Base-by-base conservation (phyloP, 164 flowering plant genomes). In the Vitis vinifera region DNA sequence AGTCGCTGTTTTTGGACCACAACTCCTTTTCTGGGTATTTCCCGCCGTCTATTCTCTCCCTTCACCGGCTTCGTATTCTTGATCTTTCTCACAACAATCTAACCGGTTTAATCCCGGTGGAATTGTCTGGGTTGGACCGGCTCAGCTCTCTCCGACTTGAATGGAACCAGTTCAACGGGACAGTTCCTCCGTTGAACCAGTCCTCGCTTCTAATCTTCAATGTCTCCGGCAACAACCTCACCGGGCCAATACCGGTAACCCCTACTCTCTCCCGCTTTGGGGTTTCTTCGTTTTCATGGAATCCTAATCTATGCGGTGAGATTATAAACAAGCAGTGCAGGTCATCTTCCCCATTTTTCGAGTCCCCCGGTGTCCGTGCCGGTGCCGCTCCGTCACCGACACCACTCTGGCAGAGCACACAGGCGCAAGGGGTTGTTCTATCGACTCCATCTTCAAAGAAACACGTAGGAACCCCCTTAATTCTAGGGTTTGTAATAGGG, bases 231-330 rank as follows among this genome's bases (percentile, higher is more conserved):
- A 81, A 81, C 68, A 73, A 83, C 27, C 66, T 83, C 50, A 68
- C 81, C 44, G 87, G 87, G 3, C 29, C 56, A 8, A 59, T 83
- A 3, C 87, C 87, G 5, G 66, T 65, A 19, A 80, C 83, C 11
- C 72, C 82, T 1, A 66, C 84, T 8, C 73, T 83, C 5, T 75
- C 75, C 3, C 73, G 76, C 47, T 83, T 83, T 55, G 73, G 17
- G 47, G 2, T 72, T 11, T 57, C 84, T 53, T 70, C 87, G 55
- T 84, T 84, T 57, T 51, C 62, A 3, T 17, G 52, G 53, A 84
- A 84, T 58, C 78, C 76, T 0, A 44, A 48, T 11, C 78, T 84
- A 55, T 84, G 87, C 68, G 87, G 87, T 31, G 79, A 78, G 75
- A 58, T 76, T n/a, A 51, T 83, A 55, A 73, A 76, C 64, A 70